Evolutionary conservation across 2,329 filamentous ascomycete genomes (phyloP), one percentile per base, ranked within the genome.

Genomic region (Verticillium nubilum): DNA sequence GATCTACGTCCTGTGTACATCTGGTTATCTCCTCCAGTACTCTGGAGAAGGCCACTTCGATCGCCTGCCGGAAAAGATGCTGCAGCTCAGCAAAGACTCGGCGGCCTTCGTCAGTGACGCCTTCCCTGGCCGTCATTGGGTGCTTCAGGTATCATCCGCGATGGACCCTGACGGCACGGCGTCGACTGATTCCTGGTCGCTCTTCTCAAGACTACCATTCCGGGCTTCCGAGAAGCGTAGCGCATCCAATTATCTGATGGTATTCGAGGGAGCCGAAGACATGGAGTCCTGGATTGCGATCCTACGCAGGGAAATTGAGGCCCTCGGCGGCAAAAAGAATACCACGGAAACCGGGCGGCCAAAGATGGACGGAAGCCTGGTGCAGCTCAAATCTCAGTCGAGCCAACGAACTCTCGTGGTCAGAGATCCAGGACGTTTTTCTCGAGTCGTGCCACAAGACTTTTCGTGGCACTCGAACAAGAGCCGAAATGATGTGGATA

Each of bases 101-200:
- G 90, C 89, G 12, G 91, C 89, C 5, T 94, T 92, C 71, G 91
- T 88, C 1, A 92, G 86, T 65, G 91, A 95, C 69, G 79, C 89
- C 15, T 91, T 94, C 59, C 89, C 90, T 3, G 91, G 91, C 5
- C 86, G 85, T 61, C 90, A 92, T 67, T 93, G 89, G 85, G 91
- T 94, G 5, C 72, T 94, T 15, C 90, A 92, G 65, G 84, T 94
- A 25, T 88, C 86, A 2, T 88, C 90, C 35, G 76, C 80, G 9
- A 85, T 86, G 59, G 86, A 87, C 56, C 73, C 82, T 2, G 83
- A 89, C 33, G 84, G 84, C 28, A 75, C 72, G 1, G 68, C 80
- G 15, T 67, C 77, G 3, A 66, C 77, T 2, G 81, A 85, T 37
- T 76, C 83, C 3, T 82, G 83, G 56, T 89, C 87, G 1, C 72